Conservation (phyloP, 2,329 filamentous ascomycete species). For the Coniochaeta prunicola region DNA sequence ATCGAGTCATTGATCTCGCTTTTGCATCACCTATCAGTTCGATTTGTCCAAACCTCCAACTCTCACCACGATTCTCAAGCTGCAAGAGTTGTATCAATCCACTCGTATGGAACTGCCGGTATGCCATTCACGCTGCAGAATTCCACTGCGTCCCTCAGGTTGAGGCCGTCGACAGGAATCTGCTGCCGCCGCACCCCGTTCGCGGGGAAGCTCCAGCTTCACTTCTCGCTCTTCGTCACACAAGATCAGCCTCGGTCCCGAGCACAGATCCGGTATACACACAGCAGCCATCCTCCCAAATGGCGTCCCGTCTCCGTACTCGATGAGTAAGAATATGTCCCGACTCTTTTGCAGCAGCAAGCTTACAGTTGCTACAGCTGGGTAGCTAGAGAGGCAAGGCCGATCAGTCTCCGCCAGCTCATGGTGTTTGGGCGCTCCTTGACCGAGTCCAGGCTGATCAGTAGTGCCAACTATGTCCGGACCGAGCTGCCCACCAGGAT, state of each 20-base stretch:
- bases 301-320: conserved; percentile 59
- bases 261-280: conserved; percentile 7
- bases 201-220: not conserved
- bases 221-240: not conserved
- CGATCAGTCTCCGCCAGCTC: conserved; percentile 92
- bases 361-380: conserved; percentile 50
- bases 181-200: not conserved
- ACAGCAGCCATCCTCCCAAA: conserved; percentile 27
- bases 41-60: not conserved
- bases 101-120: conserved; percentile 17
- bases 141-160: conserved; percentile 15
- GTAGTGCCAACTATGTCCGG: conserved; percentile 95
- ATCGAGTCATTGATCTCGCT: not conserved
- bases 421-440: conserved; percentile 95
- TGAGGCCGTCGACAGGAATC: conserved; percentile 7
- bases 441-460: conserved; percentile 81
- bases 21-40: not conserved
- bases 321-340: conserved; percentile 43
- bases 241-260: not conserved
- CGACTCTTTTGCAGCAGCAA: not conserved
- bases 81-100: not conserved
- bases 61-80: not conserved
- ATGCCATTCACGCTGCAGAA: conserved; percentile 17
- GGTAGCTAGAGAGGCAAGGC: conserved; percentile 85
- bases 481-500: conserved; percentile 86